Conservation (phyloP, 2,329 filamentous ascomycete species). For the Trichoderma arundinaceum region DNA sequence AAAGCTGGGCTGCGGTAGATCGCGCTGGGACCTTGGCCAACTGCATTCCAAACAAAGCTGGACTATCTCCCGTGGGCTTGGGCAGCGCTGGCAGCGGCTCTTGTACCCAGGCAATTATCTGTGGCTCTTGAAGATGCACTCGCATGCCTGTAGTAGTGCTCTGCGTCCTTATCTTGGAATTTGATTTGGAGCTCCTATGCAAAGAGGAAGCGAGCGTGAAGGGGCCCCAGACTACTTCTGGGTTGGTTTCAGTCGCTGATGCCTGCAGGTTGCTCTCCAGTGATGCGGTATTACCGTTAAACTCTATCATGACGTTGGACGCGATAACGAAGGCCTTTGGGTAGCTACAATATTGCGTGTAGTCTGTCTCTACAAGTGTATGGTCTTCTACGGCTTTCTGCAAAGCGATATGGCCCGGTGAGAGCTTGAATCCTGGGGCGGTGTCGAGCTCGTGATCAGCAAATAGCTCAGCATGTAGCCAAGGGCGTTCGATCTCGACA, state of each 20-base stretch:
- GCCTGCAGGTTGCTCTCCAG: neutral
- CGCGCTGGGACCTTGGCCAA: too few species aligned
- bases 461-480: neutral
- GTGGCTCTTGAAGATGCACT: neutral
- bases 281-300: neutral
- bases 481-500: conserved; percentile 8
- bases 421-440: neutral
- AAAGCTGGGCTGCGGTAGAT: too few species aligned
- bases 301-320: neutral
- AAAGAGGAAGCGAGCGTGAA: too few species aligned
- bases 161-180: too few species aligned
- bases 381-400: neutral
- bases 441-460: neutral
- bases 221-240: too few species aligned
- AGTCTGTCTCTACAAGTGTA: neutral
- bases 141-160: neutral
- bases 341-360: neutral
- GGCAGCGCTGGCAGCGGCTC: neutral
- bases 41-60: too few species aligned
- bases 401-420: neutral
- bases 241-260: neutral
- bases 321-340: neutral
- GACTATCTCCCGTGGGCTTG: neutral
- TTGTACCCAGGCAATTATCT: conserved; percentile 4
- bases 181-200: too few species aligned